Percentiles rank a stretch among this genome's conserved stretches.
Evolutionary conservation across 192 early-diverging fungal species (phyloP).

Genomic region (Coemansia sp.): DNA sequence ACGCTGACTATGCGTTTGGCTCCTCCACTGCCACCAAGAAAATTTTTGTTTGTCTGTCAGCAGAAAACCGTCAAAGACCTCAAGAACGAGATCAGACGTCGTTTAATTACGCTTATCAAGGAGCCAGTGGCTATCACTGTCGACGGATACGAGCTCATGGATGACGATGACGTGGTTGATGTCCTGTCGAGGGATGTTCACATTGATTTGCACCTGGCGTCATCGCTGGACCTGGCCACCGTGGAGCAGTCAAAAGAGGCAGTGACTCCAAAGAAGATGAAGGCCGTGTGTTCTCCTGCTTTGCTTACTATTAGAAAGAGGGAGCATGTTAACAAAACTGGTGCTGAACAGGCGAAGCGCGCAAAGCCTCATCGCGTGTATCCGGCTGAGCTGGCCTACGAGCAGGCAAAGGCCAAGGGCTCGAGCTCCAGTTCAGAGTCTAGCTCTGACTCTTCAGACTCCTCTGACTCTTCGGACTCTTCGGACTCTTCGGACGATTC

Average conservation of each 20-base stretch:
- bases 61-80: conserved; percentile 40
- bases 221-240: neutral
- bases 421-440: neutral
- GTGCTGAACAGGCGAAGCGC: neutral
- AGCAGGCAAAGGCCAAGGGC: neutral
- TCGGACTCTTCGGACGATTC: neutral
- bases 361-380: conserved; percentile 6
- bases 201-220: conserved; percentile 5
- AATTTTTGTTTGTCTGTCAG: conserved; percentile 37
- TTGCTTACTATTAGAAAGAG: conserved; percentile 13
- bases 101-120: conserved; percentile 17
- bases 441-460: no score
- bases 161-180: conserved; percentile 37
- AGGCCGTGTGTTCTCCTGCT: neutral
- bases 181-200: conserved; percentile 9
- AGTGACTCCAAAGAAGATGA: neutral
- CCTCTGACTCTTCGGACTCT: neutral
- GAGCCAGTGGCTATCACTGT: conserved; percentile 20
- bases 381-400: conserved; percentile 14
- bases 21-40: conserved; percentile 29
- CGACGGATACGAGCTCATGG: conserved; percentile 48
- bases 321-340: conserved; percentile 1
- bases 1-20: conserved; percentile 25
- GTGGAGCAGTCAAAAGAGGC: no score
- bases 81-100: conserved; percentile 39